Conservation (phyloP, 352 stramenopile genomes). For the Globisporangium splendens region DNA sequence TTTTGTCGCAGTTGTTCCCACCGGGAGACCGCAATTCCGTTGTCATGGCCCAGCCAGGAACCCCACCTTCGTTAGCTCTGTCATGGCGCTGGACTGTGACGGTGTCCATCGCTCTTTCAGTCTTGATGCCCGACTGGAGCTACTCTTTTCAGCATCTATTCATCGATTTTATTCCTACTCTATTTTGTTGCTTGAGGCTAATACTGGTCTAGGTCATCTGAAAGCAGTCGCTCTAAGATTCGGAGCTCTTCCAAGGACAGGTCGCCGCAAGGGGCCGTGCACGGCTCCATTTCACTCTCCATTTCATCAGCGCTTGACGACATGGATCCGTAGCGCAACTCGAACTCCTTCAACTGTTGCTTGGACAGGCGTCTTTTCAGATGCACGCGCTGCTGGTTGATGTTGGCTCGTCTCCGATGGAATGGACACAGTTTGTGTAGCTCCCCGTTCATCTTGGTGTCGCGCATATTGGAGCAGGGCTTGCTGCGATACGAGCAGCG, state of each 20-base stretch:
- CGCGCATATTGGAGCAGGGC: conserved; percentile 27
- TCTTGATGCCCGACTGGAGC: too few species aligned
- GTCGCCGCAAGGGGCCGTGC: conserved; percentile 10
- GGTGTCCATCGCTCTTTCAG: too few species aligned
- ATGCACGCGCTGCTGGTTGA: conserved; percentile 39
- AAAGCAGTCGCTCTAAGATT: conserved; percentile 12
- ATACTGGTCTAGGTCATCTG: conserved; percentile 2
- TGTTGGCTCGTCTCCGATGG: conserved; percentile 42
- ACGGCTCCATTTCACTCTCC: conserved; percentile 9
- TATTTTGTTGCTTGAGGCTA: too few species aligned
- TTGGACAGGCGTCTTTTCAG: conserved; percentile 21
- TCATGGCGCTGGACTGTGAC: too few species aligned
- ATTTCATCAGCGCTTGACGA: conserved; percentile 5
- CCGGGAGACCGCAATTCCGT: too few species aligned
- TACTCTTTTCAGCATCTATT: too few species aligned
- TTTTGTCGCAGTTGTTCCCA: too few species aligned
- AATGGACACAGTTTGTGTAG: conserved; percentile 38
- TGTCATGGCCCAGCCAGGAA: too few species aligned
- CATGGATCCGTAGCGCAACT: conserved; percentile 11
- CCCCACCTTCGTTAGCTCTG: too few species aligned
- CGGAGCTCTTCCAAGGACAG: conserved; percentile 12
- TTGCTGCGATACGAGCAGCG: conserved; percentile 36
- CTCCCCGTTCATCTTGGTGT: conserved; percentile 43
- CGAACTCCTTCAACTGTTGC: conserved; percentile 13
- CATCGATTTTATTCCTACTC: too few species aligned